A percentile compares a stretch with the other conserved stretches of the same genome.
Conservation (phyloP, 495 filamentous ascomycete genomes). For the Astrothelium macrocarpum region DNA sequence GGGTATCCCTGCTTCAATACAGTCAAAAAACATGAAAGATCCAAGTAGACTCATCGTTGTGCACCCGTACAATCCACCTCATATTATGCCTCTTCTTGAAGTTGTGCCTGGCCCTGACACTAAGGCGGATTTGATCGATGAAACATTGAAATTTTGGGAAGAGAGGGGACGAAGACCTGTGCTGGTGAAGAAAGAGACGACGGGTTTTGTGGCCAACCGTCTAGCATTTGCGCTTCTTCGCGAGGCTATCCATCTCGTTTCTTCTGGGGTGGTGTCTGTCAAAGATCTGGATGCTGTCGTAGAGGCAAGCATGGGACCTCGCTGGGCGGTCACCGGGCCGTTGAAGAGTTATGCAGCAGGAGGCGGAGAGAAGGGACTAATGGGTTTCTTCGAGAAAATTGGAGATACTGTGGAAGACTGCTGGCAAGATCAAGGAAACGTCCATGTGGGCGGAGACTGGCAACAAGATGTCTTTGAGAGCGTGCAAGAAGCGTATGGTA, state of each 20-base stretch:
- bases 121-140: slow-evolving; percentile 30
- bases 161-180: slow-evolving; percentile 42
- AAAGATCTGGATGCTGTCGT: slow-evolving; percentile 33
- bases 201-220: slow-evolving; percentile 31
- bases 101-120: slow-evolving; percentile 44
- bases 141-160: slow-evolving; percentile 41
- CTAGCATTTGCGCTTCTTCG: slow-evolving; percentile 32
- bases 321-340: slow-evolving; percentile 49
- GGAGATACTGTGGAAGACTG: slow-evolving; percentile 45
- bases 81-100: slow-evolving; percentile 55
- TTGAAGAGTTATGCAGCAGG: slow-evolving; percentile 55
- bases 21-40: slow-evolving; percentile 34
- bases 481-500: slow-evolving; percentile 26
- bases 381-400: slow-evolving; percentile 48
- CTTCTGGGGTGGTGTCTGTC: slow-evolving; percentile 24
- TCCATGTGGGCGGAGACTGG: slow-evolving; percentile 35
- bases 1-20: slow-evolving; percentile 45
- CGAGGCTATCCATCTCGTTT: slow-evolving; percentile 28
- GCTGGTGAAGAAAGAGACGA: slow-evolving; percentile 42
- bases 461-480: slow-evolving; percentile 25
- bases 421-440: slow-evolving; percentile 42
- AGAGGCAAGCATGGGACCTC: slow-evolving; percentile 42
- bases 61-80: slow-evolving; percentile 56
- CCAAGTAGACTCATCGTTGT: slow-evolving; percentile 43
- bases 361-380: slow-evolving; percentile 45